Evolutionary conservation across 805 yeast species (phyloP), one percentile per base, ranked within the genome.

Genomic region (Yarrowia porcina): DNA sequence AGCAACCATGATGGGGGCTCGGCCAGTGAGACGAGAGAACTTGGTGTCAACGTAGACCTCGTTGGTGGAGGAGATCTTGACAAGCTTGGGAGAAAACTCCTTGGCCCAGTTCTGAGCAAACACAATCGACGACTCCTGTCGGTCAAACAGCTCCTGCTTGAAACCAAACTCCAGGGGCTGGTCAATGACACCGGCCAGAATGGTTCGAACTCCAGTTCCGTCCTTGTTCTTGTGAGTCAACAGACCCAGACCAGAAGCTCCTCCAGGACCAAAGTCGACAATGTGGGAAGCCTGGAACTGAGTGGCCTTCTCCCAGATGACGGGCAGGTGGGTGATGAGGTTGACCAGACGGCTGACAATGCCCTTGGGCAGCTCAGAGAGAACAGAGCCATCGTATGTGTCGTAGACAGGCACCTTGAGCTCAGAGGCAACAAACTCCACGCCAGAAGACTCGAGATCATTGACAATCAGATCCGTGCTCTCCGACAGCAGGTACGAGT

Each of bases 231-330:
- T 88, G 78, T 91, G 97, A 64, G 99, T 94, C 70, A 94, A 82
- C 66, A 89, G 89, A 78, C 99, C 99, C 68, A 94, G 81, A 71
- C 99, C 99, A 47, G 97, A 89, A 38, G 90, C 86, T 70, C 98
- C 98, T 77, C 99, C 99, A 66, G 99, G 99, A 74, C 99, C 99
- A 70, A 94, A 94, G 78, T 94, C 99, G 66, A 94, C 76, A 70
- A 94, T 83, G 74, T 94, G 99, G 50, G 97, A 89, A 27, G 94
- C 83, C 52, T 82, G 74, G 74, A 89, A 90, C 67, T 83, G 74
- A 36, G 97, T 92, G 30, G 98, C 96, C 28, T 69, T 68, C 79
- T 94, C 98, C 99, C 99, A 94, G 77, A 89, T 82, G 67, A 94
- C 99, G 45, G 96, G 90, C 71, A 90, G 82, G 72, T 85, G 86